Evolutionary conservation across 331 rosid species (phyloP), one percentile per base, ranked within the genome.

Genomic region (Malus hybrid): DNA sequence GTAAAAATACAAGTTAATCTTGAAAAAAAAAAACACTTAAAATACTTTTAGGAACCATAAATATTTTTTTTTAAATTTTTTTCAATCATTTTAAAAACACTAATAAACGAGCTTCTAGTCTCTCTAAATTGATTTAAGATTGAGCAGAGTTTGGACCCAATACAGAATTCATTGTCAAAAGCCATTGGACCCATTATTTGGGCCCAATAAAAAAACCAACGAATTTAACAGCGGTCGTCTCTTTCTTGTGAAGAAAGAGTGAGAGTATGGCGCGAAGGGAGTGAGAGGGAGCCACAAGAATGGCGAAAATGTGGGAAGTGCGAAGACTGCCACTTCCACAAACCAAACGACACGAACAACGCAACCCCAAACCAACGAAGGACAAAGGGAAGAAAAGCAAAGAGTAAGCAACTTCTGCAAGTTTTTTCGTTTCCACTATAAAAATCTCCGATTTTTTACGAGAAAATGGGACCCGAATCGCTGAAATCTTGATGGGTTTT

Each of bases 231-330:
- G 48, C 14, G 5, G 69, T 64, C 69, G 11, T 16, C 46, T 31
- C 2, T 64, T 64, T 64, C 44, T 7, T 64, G 13, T 31, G 3
- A 31, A 31, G 33, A 42, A 42, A 15, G 77, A 19, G 61, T 39
- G 82, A 67, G 76, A 61, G 67, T 24, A 76, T 11, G 78, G 69
- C 74, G 82, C 61, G 32, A 42, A 70, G 71, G 75, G 79, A 70
- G 78, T 73, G 20, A 73, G 79, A 67, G 79, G 80, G 91, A 76
- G 76, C 88, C 91, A 86, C 90, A 85, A 77, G 87, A 85, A 89
- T 90, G 97, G 90, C 93, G 92, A 87, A 79, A 83, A 61, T 85
- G 86, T 79, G 82, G 97, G 92, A 65, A 54, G 39, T 83, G 76
- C 56, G 39, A 80, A 78, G 73, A 74, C 66, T 82, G 64, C 78